Percentiles rank a stretch among this genome's conserved stretches.
Conservation (phyloP, 116 monocot genomes). For the Papilionanthe hybrid region DNA sequence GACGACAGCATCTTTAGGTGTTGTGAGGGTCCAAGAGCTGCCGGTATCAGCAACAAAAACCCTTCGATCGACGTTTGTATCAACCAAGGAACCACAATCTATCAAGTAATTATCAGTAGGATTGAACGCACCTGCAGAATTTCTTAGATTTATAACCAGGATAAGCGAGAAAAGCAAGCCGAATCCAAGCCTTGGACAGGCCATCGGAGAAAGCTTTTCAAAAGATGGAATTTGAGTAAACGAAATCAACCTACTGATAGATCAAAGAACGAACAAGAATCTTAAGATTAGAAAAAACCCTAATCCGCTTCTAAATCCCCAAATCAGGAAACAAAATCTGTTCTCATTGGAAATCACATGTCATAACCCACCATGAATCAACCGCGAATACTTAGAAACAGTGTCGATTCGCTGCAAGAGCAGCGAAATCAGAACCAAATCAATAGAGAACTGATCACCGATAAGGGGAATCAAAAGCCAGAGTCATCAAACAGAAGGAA, state of each 20-base stretch:
- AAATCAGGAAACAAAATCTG: neutral
- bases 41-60: constrained; percentile 44
- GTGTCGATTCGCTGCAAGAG: neutral
- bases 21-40: constrained; percentile 10
- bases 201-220: constrained; percentile 8
- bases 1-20: constrained; percentile 18
- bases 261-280: constrained; percentile 6
- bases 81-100: constrained; percentile 54
- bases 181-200: constrained; percentile 9
- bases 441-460: neutral
- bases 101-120: constrained; percentile 56
- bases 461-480: neutral
- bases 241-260: neutral
- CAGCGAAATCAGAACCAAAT: neutral
- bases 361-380: neutral
- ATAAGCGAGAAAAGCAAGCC: constrained; percentile 7
- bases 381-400: neutral
- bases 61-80: constrained; percentile 27
- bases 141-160: constrained; percentile 3
- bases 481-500: neutral
- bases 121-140: constrained; percentile 13
- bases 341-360: neutral
- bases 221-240: neutral
- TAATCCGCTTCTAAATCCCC: neutral
- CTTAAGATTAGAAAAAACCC: constrained; percentile 13